Percentiles rank a stretch among this genome's conserved stretches.
phyloP scores from a whole-genome alignment of 179 eudicot genomes.

The Silene noctiflora region DNA sequence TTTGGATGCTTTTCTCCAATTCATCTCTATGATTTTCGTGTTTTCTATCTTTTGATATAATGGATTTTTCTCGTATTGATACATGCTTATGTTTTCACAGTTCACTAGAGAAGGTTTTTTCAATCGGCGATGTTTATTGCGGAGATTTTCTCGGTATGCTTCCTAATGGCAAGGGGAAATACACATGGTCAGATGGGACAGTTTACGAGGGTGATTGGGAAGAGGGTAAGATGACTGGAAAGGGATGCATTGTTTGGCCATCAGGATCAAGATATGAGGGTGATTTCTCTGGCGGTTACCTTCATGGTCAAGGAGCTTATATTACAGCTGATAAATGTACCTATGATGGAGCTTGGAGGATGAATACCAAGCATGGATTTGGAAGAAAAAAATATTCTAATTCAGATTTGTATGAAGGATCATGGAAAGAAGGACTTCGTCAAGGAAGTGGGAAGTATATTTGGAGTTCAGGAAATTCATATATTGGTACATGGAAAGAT shows the following conservation, averaged over 20 bases:
- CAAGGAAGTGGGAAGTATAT: slow-evolving; percentile 81
- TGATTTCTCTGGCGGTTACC: slow-evolving; percentile 80
- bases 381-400: slow-evolving; percentile 71
- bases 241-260: slow-evolving; percentile 63
- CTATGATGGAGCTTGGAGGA: slow-evolving; percentile 75
- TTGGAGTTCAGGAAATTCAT: slow-evolving; percentile 65
- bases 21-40: background rate
- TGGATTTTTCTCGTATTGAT: background rate
- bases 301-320: slow-evolving; percentile 75
- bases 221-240: slow-evolving; percentile 83
- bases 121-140: slow-evolving; percentile 63
- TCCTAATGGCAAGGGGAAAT: slow-evolving; percentile 89
- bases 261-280: slow-evolving; percentile 71
- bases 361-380: slow-evolving; percentile 76
- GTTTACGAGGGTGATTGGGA: slow-evolving; percentile 84
- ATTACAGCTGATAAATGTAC: slow-evolving; percentile 49
- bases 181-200: slow-evolving; percentile 81
- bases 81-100: slow-evolving; percentile 26
- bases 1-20: background rate
- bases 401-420: slow-evolving; percentile 74
- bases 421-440: slow-evolving; percentile 82
- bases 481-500: slow-evolving; percentile 77
- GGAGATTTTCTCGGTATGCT: slow-evolving; percentile 53
- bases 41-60: background rate
- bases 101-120: slow-evolving; percentile 41